These are phyloP conservation scores for Goffeauzyma gilvescens DNA, from an alignment of 768 basidiomycete genomes.

Conservation along the genomic window DNA sequence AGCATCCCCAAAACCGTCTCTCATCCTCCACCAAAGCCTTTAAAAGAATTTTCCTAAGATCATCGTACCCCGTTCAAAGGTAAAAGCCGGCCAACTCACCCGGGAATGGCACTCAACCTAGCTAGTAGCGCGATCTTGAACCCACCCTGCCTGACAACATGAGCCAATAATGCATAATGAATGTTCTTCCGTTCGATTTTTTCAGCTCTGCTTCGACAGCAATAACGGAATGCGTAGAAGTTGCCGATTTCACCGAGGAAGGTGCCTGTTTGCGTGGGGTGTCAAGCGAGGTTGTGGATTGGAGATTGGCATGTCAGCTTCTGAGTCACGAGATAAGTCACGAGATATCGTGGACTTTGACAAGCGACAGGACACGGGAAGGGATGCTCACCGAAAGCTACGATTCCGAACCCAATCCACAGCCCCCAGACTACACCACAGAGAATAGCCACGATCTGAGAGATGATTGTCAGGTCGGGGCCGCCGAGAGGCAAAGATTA, in stretches of 20 bases:
- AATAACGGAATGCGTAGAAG: conserved; percentile 28
- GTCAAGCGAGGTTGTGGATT: too few species aligned
- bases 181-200: conserved; percentile 28
- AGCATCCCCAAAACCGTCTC: too few species aligned
- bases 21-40: too few species aligned
- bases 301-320: too few species aligned
- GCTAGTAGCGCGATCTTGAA: conserved; percentile 29
- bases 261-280: conserved; percentile 12
- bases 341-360: too few species aligned
- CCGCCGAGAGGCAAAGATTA: too few species aligned
- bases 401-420: conserved; percentile 32
- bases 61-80: background rate
- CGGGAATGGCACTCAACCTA: conserved; percentile 31
- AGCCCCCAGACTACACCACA: conserved; percentile 32
- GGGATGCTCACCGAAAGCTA: background rate
- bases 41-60: too few species aligned
- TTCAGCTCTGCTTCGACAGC: conserved; percentile 16
- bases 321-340: too few species aligned
- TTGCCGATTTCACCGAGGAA: conserved; percentile 29
- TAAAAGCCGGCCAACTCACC: conserved; percentile 16
- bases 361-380: background rate
- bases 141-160: conserved; percentile 32
- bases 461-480: background rate
- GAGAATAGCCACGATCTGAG: conserved; percentile 29
- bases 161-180: conserved; percentile 30